Evolutionary conservation across 2,329 filamentous ascomycete genomes (phyloP).

Genomic region (Neonectria faginata): DNA sequence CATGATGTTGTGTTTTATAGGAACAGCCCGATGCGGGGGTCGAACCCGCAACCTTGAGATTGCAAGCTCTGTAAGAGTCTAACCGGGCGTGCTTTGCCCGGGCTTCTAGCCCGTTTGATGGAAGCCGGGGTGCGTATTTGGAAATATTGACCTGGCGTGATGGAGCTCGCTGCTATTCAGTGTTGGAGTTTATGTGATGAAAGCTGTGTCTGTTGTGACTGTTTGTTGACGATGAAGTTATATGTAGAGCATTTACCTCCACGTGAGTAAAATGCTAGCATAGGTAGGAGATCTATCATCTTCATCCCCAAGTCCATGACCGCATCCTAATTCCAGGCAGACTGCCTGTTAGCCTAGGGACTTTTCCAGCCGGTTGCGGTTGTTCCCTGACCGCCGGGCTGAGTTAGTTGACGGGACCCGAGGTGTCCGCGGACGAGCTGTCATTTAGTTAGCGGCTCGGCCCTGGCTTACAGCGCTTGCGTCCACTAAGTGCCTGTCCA

Average conservation of each 20-base stretch:
- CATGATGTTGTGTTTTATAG: conserved; percentile 16
- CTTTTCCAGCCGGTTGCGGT: neutral
- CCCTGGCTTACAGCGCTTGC: conserved; percentile 8
- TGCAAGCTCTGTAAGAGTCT: conserved; percentile 64
- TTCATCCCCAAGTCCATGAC: no score
- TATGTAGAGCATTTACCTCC: no score
- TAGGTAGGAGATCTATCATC: no score
- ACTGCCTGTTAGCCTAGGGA: neutral
- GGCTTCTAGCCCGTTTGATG: conserved; percentile 30
- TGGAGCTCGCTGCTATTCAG: neutral
- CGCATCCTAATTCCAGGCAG: neutral
- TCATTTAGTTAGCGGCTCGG: conserved; percentile 1
- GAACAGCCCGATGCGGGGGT: conserved; percentile 55
- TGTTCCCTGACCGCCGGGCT: neutral
- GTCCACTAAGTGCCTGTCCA: conserved; percentile 8
- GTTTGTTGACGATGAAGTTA: no score
- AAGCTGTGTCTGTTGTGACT: no score
- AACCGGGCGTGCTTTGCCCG: conserved; percentile 39
- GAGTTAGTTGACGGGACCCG: neutral
- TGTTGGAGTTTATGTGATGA: no score
- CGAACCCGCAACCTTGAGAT: conserved; percentile 70
- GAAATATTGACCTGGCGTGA: neutral
- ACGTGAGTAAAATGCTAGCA: no score
- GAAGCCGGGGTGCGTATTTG: neutral
- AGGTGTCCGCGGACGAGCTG: neutral